Evolutionary conservation across 164 flowering plant species (phyloP).

Genomic region (Santalum album): DNA sequence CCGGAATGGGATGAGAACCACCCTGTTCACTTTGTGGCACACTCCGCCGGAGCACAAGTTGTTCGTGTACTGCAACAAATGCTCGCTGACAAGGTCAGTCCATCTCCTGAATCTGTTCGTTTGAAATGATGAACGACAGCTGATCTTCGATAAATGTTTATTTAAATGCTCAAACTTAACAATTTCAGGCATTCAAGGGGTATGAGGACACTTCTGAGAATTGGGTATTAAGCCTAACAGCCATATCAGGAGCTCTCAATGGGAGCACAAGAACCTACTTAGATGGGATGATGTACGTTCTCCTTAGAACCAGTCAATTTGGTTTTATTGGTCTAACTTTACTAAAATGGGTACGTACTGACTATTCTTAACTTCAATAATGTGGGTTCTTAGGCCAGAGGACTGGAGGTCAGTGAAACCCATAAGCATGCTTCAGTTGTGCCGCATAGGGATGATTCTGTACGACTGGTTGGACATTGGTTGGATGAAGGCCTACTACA

Average conservation of each 20-base stretch:
- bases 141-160: too few relatives aligned
- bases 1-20: slow-evolving; percentile 98
- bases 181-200: slow-evolving; percentile 85
- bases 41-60: slow-evolving; percentile 98
- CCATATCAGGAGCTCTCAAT: slow-evolving; percentile 93
- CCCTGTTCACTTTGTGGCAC: slow-evolving; percentile 96
- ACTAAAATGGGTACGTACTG: neutral
- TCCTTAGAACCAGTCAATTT: too few relatives aligned
- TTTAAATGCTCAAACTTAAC: neutral
- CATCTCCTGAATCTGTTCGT: too few relatives aligned
- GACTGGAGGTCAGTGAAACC: slow-evolving; percentile 75
- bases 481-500: slow-evolving; percentile 76
- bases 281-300: slow-evolving; percentile 98
- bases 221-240: slow-evolving; percentile 88
- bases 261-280: slow-evolving; percentile 93
- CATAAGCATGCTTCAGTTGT: slow-evolving; percentile 64
- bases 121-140: too few relatives aligned
- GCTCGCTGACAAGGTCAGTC: slow-evolving; percentile 95
- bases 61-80: slow-evolving; percentile 93
- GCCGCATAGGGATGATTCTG: slow-evolving; percentile 68
- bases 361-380: slow-evolving; percentile 7
- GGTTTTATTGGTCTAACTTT: neutral
- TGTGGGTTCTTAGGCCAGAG: slow-evolving; percentile 84
- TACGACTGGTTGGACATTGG: slow-evolving; percentile 89
- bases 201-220: slow-evolving; percentile 73